Evolutionary conservation across 352 stramenopile species (phyloP), one percentile per base, ranked within the genome.

Genomic region (Phytopythium montanum): DNA sequence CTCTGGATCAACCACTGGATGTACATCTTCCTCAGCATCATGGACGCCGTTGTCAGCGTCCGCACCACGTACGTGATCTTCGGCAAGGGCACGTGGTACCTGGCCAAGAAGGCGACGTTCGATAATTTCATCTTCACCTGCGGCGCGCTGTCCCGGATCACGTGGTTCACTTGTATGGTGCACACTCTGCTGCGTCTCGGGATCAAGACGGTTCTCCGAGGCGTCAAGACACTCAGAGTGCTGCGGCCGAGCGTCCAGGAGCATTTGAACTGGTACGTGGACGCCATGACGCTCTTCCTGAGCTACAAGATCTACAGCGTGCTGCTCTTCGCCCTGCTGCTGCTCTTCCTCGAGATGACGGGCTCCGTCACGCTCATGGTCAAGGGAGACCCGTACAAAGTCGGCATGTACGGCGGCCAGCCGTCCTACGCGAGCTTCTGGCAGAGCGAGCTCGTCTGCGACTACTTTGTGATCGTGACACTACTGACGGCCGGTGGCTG

Each of bases 211-310:
- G 3, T 58, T 7, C 36, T 58, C 67, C 14, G 91, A 79, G 38
- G 90, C 52, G 65, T 99, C 92, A 76, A 95, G 96, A 62, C 89
- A 80, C 45, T 97, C 75, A 67, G 75, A 77, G 1, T 70, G 16
- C 34, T 76, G 50, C 63, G 62, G 0, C n/a, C 59, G 8, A 21
- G 23, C 4, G 10, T 59, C 6, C 65, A 60, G 4, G 45, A 65
- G 7, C 58, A 62, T 6, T 42, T 76, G 13, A 68, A 74, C 26
- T 76, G 62, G 64, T 73, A 66, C 44, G 54, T 72, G 0, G 68
- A 83, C 41, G 63, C 45, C 12, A 56, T 59, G 46, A 60, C 62
- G 7, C 44, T 79, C 23, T 71, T 77, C 57, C 58, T 73, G 25
- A 79, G 70, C 55, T 83, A 79, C 68, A 80, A 83, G 54, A 33